phyloP scores from a whole-genome alignment of 129 eudicot genomes.

The Escallonia herrerae region DNA sequence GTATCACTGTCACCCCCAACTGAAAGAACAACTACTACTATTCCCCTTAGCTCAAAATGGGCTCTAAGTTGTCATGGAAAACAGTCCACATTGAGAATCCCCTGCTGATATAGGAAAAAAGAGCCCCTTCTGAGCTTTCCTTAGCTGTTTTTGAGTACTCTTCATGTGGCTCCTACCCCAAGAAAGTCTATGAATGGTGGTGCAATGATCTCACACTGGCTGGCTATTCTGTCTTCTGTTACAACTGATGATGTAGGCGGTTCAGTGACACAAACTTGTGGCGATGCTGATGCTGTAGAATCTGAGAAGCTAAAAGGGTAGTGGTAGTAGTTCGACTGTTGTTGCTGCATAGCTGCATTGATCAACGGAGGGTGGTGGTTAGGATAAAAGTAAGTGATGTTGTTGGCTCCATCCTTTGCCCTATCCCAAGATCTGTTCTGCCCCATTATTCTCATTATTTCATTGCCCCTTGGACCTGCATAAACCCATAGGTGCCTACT shows the following conservation, averaged over 20 bases:
- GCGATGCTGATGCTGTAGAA: constrained; percentile 24
- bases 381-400: constrained; percentile 6
- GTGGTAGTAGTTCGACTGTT: constrained; percentile 26
- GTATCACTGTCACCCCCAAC: constrained; percentile 8
- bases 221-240: constrained; percentile 19
- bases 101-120: constrained; percentile 1
- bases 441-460: constrained; percentile 49
- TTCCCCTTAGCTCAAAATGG: background rate
- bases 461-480: constrained; percentile 51
- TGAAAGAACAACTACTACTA: constrained; percentile 1
- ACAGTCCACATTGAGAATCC: background rate
- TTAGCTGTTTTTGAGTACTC: constrained; percentile 2
- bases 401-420: constrained; percentile 12
- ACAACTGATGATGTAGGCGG: constrained; percentile 19
- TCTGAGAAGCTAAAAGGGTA: constrained; percentile 31
- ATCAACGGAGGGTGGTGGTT: constrained; percentile 28
- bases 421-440: constrained; percentile 45
- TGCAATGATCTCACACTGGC: constrained; percentile 41
- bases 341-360: constrained; percentile 15
- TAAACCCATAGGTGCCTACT: background rate
- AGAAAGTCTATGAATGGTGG: constrained; percentile 95
- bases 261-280: constrained; percentile 37
- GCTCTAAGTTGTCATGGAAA: constrained; percentile 1
- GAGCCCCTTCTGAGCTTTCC: constrained; percentile 1
- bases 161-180: constrained; percentile 91